Base-by-base conservation (phyloP, 1,139 yeast genomes). In the Zygosaccharomyces pseudobailii region DNA sequence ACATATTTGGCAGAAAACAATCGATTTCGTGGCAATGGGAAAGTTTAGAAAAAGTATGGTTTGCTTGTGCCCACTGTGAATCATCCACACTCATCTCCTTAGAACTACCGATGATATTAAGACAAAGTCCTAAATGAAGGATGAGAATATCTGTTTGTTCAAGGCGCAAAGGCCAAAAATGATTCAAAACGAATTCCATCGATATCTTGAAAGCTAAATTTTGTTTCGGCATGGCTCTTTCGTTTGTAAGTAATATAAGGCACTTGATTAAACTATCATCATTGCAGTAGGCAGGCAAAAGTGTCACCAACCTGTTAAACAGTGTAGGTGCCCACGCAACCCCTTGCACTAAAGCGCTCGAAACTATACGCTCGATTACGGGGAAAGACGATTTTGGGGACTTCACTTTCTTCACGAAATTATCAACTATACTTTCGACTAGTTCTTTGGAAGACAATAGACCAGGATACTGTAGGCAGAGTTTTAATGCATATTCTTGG, bases 91-190 rank as follows among this genome's bases (percentile, higher is more conserved):
- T 43, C 24, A 34, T 20, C 13, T 20, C 24, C 33, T 33, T 32
- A 31, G 32, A 28, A 20, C 31, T 27, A 28, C 40, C 43, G 6
- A 56, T 38, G n/a, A 56, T 13, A 43, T 58, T 60, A 20, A 59
- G 45, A 13, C 52, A 38, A 20, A 61, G 45, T 6, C 64, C 65
- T n/a, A 60, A 48, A 34, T 57, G 56, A 20, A 60, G 50, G 10
- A 58, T 48, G 17, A 54, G 13, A 6, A 48, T 41, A 44, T 55
- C 55, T 6, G 36, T 23, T 9, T 23, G 23, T 34, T 17, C 30
- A 28, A 3, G 32, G 34, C 24, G 41, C 28, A 19, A 19, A 6
- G 19, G 33, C 10, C 10, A 30, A 8, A 46, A 22, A 37, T 48
- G 36, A 31, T 33, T 19, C 22, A 48, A 31, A 4, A 48, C 36